These are phyloP conservation scores for Paraurostyla sp. DNA, from an alignment of 73 alveolate genomes.

Conservation along the genomic window DNA sequence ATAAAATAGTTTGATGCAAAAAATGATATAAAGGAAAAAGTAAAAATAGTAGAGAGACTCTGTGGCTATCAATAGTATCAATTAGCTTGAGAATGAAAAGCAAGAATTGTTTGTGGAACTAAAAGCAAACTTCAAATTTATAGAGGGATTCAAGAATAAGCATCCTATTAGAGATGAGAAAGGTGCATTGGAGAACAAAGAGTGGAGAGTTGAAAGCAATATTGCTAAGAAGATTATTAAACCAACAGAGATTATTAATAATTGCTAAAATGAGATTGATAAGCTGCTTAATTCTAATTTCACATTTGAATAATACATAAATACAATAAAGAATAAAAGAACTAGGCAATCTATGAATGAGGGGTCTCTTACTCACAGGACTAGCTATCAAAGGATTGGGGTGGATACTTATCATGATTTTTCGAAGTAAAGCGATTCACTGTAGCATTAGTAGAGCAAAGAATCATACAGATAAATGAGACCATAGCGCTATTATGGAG, in stretches of 20 bases:
- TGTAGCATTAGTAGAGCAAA: neutral
- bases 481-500: neutral
- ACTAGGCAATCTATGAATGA: neutral
- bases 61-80: too few relatives aligned
- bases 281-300: neutral
- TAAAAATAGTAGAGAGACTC: too few relatives aligned
- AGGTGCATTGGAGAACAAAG: slow-evolving; percentile 2
- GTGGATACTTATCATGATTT: neutral
- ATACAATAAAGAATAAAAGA: neutral
- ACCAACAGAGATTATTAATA: neutral
- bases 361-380: neutral
- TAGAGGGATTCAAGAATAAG: slow-evolving; percentile 12
- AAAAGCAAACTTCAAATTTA: neutral
- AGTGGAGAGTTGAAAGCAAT: slow-evolving; percentile 35
- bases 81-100: neutral
- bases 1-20: too few relatives aligned
- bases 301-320: neutral
- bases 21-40: too few relatives aligned
- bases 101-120: neutral
- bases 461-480: neutral
- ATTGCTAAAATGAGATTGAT: neutral
- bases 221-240: slow-evolving; percentile 22
- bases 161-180: slow-evolving; percentile 24
- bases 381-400: neutral
- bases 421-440: neutral